phyloP scores from a whole-genome alignment of 169 alveolate genomes.

The Cryptosporidium sp. region DNA sequence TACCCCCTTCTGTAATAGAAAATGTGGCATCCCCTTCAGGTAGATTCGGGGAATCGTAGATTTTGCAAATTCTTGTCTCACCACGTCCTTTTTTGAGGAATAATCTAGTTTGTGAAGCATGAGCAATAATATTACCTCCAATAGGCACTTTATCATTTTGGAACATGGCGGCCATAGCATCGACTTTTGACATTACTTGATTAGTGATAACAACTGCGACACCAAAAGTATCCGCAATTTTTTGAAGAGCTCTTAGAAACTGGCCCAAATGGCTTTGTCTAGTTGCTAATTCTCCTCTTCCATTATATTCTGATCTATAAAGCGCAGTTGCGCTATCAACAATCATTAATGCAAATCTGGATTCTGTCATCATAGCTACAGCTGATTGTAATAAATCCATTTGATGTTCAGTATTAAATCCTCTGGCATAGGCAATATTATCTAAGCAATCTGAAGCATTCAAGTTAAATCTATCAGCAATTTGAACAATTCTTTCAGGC shows the following conservation, averaged over 20 bases:
- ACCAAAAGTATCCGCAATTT: constrained; percentile 95
- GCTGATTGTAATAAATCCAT: constrained; percentile 94
- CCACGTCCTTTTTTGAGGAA: constrained; percentile 94
- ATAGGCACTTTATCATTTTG: constrained; percentile 91
- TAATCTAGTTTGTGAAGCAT: constrained; percentile 97
- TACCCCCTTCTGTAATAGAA: constrained; percentile 93
- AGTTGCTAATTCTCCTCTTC: constrained; percentile 98
- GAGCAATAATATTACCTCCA: constrained; percentile 99
- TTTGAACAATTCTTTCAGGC: constrained; percentile 97
- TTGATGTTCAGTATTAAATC: constrained; percentile 97
- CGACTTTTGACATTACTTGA: constrained; percentile 95
- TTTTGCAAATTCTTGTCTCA: constrained; percentile 95
- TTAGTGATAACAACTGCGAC: constrained; percentile 96
- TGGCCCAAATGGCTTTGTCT: constrained; percentile 97
- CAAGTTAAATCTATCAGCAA: constrained; percentile 96
- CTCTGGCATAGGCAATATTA: constrained; percentile 97
- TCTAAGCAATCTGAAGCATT: constrained; percentile 96
- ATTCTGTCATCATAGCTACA: constrained; percentile 97
- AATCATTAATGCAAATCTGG: constrained; percentile 95
- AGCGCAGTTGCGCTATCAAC: constrained; percentile 98
- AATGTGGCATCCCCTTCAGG: constrained; percentile 99
- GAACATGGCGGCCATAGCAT: constrained; percentile 87
- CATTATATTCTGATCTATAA: constrained; percentile 98
- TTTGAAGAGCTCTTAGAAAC: constrained; percentile 94
- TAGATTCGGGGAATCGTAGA: constrained; percentile 97